phyloP scores from a whole-genome alignment of 2,329 filamentous ascomycete genomes.

The Phialocephala sp. region DNA sequence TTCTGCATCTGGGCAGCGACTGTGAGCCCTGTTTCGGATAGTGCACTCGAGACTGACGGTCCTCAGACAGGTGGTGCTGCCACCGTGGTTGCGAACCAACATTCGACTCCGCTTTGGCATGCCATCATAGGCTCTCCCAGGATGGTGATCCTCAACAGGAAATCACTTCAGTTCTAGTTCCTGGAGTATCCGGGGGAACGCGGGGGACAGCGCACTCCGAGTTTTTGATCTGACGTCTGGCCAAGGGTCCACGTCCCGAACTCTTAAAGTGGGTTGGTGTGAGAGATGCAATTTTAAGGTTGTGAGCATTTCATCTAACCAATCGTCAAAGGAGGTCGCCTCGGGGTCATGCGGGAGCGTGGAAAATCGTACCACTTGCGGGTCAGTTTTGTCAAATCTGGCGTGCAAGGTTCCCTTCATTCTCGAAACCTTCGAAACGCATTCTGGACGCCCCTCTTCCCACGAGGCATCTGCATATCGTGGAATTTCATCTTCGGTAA shows the following conservation, averaged over 20 bases:
- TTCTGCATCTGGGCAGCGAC: background rate
- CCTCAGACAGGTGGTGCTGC: background rate
- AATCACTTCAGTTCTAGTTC: background rate
- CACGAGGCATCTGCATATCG: conserved; percentile 8
- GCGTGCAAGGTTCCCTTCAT: conserved; percentile 5
- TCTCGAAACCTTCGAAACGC: conserved; percentile 7
- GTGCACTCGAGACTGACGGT: conserved; percentile 9
- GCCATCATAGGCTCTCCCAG: conserved; percentile 11
- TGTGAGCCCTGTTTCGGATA: background rate
- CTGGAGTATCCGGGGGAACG: conserved; percentile 6
- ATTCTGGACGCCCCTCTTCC: background rate
- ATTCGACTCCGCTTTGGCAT: conserved; percentile 8
- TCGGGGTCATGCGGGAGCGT: conserved; percentile 1
- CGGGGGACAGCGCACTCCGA: background rate
- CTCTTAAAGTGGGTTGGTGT: background rate
- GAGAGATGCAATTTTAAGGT: conserved; percentile 8
- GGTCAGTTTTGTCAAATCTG: background rate
- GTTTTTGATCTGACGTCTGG: background rate
- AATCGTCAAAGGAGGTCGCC: background rate
- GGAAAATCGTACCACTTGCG: conserved; percentile 9
- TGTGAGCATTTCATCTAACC: background rate
- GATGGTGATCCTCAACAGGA: background rate
- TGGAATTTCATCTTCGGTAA: background rate
- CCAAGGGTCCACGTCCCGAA: background rate
- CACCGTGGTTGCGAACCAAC: background rate